These are phyloP conservation scores for Curvularia sp. DNA, from an alignment of 2,329 filamentous ascomycete species.

Conservation along the genomic window DNA sequence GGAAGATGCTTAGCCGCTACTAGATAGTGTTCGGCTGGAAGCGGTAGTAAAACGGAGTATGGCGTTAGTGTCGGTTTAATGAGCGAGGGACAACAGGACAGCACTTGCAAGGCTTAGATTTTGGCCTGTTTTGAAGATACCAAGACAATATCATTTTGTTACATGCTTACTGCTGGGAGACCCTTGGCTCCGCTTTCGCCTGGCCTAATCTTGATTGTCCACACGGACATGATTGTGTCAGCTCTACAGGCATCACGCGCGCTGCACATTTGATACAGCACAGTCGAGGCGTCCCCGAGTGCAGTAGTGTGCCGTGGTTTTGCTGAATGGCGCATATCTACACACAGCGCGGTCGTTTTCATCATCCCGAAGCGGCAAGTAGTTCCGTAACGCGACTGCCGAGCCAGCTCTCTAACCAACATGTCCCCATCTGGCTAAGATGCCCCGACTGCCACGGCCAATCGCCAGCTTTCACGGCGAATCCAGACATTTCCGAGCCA, in stretches of 20 bases:
- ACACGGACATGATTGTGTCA: not conserved
- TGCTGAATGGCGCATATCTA: conserved; percentile 16
- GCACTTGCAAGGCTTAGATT: not conserved
- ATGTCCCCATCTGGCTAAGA: conserved; percentile 31
- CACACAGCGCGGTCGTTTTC: conserved; percentile 14
- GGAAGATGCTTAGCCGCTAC: conserved; percentile 24
- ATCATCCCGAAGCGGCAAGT: conserved; percentile 28
- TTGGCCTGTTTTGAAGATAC: conserved; percentile 3
- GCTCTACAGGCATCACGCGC: not conserved
- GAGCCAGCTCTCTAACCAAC: conserved; percentile 1
- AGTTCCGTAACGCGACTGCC: conserved; percentile 23
- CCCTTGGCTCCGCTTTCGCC: too few species aligned
- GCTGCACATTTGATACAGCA: not conserved
- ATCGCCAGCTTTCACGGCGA: conserved; percentile 13
- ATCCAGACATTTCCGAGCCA: conserved; percentile 24
- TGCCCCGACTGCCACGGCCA: conserved; percentile 22
- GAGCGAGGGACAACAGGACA: not conserved
- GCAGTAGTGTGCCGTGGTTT: not conserved
- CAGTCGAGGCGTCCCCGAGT: not conserved
- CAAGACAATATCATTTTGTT: not conserved
- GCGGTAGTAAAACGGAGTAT: not conserved
- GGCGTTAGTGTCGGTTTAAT: not conserved
- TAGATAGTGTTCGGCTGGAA: conserved; percentile 15
- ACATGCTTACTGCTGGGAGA: not conserved
- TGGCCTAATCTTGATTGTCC: too few species aligned